Percentiles rank a stretch among this genome's conserved stretches.
phyloP scores from a whole-genome alignment of 441 rosid genomes.

The Erysimum cheiri region DNA sequence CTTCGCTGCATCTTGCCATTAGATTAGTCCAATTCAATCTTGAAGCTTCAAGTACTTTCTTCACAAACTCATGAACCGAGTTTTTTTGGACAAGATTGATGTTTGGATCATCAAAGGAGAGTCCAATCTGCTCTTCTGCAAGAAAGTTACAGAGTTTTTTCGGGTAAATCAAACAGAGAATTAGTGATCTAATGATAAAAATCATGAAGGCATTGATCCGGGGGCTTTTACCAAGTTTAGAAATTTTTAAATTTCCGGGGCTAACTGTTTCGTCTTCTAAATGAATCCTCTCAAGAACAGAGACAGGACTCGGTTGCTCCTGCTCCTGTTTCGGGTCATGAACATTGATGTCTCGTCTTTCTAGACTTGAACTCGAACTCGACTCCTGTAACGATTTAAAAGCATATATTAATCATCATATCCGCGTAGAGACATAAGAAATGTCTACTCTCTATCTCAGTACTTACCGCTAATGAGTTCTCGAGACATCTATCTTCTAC shows the following conservation, averaged over 20 bases:
- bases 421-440: not conserved
- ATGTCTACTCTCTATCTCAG: not conserved
- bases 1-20: conserved; percentile 52
- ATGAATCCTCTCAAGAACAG: conserved; percentile 63
- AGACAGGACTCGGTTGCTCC: conserved; percentile 79
- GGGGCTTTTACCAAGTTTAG: conserved; percentile 48
- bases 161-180: not conserved
- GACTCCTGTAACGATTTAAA: conserved; percentile 48
- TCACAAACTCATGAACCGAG: conserved; percentile 49
- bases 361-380: conserved; percentile 35
- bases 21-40: conserved; percentile 66
- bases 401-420: conserved; percentile 17
- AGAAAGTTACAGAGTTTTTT: conserved; percentile 1
- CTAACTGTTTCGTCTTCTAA: conserved; percentile 49
- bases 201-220: not conserved
- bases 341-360: conserved; percentile 27
- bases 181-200: not conserved
- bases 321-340: conserved; percentile 36
- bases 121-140: conserved; percentile 48
- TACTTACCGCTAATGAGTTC: conserved; percentile 36
- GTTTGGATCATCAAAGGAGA: conserved; percentile 31
- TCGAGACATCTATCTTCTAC: conserved; percentile 29
- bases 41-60: conserved; percentile 53
- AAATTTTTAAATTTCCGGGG: conserved; percentile 38
- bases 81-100: conserved; percentile 29